Conservation (phyloP, 2,329 filamentous ascomycete species). For the Thelonectria rubi region DNA sequence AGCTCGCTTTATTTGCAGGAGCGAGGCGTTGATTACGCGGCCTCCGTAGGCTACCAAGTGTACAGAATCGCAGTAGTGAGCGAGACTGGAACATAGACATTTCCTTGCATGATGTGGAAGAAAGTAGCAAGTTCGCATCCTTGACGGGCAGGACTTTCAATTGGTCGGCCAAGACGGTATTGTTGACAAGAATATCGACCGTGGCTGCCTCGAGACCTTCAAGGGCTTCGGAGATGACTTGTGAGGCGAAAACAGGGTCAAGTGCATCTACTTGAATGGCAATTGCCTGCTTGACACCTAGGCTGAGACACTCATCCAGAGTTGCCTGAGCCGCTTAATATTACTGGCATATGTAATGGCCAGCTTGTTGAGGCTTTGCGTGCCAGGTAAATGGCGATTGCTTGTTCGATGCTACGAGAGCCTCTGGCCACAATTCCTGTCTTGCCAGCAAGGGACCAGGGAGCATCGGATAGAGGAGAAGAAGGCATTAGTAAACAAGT, state of each 20-base stretch:
- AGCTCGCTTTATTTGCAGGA: too few relatives aligned
- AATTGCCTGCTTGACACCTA: not conserved
- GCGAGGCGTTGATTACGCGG: slow-evolving; percentile 9
- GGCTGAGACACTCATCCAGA: not conserved
- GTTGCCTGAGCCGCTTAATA: not conserved
- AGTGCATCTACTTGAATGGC: slow-evolving; percentile 3
- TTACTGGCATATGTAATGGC: slow-evolving; percentile 16
- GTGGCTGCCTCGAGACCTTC: not conserved
- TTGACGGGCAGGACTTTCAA: not conserved
- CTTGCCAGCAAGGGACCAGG: slow-evolving; percentile 18
- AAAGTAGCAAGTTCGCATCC: not conserved
- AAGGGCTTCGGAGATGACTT: not conserved
- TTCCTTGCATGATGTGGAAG: slow-evolving; percentile 1
- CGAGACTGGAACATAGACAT: not conserved
- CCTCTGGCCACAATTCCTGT: slow-evolving; percentile 18
- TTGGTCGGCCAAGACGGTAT: not conserved
- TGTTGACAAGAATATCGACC: slow-evolving; percentile 15
- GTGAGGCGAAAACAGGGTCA: not conserved
- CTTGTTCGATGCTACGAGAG: slow-evolving; percentile 18
- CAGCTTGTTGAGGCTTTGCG: slow-evolving; percentile 16
- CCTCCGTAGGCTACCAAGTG: slow-evolving; percentile 3
- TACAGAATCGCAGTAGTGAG: not conserved
- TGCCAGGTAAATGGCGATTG: slow-evolving; percentile 18
- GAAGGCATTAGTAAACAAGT: too few relatives aligned
- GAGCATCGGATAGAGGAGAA: not conserved